Evolutionary conservation across 495 filamentous ascomycete species (phyloP), one percentile per base, ranked within the genome.

Genomic region (Extremus antarcticus): DNA sequence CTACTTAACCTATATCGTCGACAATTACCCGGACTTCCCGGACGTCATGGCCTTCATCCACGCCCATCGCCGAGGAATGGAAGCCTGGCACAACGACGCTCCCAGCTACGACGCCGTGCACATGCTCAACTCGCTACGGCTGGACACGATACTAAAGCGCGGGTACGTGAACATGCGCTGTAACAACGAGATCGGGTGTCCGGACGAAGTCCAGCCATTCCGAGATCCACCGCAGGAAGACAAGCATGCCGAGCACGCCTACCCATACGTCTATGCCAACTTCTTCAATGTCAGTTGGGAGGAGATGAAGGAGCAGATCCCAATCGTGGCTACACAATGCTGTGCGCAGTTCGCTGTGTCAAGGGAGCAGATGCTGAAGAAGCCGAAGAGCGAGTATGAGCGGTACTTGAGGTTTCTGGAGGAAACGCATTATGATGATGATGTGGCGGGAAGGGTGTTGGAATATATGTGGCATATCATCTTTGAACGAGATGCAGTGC

Each of bases 381-480:
- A 81, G 43, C 81, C 83, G 22, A 72, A 71, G 38, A 71, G 72
- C 2, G 77, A 78, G 22, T 90, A 80, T 64, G 66, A 80, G 47
- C 80, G 73, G 56, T 84, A 78, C 63, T 74, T 81, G 47, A 76
- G 84, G 62, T 88, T 83, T 82, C 66, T 90, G 24, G 64, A 86
- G 32, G 71, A 73, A 40, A 85, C 80, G 20, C 70, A 74, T 38
- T 65, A 79, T 32, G 75, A 74, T 54, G 83, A 88, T 64, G 81
- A 77, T 55, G 74, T 87, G 43, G 76, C 82, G 1, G 86, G 85
- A 2, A 75, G 85, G 29, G 76, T 86, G 11, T 83, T 81, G 80
- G 85, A 88, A 70, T 88, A 88, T 64, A 71, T 86, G 15, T 89
- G 83, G 82, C 82, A 84, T 51, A 82, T 76, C 51, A 69, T 87